phyloP scores from a whole-genome alignment of 1,139 yeast genomes.

The Pichia sp. region DNA sequence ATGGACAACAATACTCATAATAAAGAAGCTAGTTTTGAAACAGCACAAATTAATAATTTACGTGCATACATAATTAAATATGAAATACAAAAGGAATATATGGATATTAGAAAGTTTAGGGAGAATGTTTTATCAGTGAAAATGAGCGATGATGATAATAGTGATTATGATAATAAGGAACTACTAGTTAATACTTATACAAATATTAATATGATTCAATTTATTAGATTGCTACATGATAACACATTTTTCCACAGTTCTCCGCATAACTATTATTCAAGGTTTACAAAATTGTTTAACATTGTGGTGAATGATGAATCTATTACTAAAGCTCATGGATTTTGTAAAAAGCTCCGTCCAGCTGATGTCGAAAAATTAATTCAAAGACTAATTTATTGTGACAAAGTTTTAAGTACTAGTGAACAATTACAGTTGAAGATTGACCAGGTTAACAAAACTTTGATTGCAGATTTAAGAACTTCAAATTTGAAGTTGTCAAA shows the following conservation, averaged over 20 bases:
- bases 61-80: slow-evolving; percentile 12
- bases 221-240: slow-evolving; percentile 8
- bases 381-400: slow-evolving; percentile 6
- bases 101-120: slow-evolving; percentile 2
- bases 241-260: slow-evolving; percentile 9
- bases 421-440: slow-evolving; percentile 2
- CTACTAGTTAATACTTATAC: slow-evolving; percentile 9
- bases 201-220: slow-evolving; percentile 1
- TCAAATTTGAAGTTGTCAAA: slow-evolving; percentile 9
- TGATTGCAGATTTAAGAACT: slow-evolving; percentile 3
- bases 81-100: slow-evolving; percentile 9
- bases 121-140: neutral
- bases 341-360: slow-evolving; percentile 9
- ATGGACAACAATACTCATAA: neutral
- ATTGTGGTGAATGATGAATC: neutral
- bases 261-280: slow-evolving; percentile 1
- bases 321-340: neutral
- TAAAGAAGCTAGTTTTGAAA: neutral
- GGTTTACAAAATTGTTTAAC: slow-evolving; percentile 1
- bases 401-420: neutral
- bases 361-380: slow-evolving; percentile 10
- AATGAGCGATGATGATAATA: neutral
- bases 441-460: neutral
- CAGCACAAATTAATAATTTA: slow-evolving; percentile 2
- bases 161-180: slow-evolving; percentile 1